Percentiles rank a stretch among this genome's conserved stretches.
phyloP scores from a whole-genome alignment of 2,329 filamentous ascomycete genomes.

The Pseudogymnoascus sp. region DNA sequence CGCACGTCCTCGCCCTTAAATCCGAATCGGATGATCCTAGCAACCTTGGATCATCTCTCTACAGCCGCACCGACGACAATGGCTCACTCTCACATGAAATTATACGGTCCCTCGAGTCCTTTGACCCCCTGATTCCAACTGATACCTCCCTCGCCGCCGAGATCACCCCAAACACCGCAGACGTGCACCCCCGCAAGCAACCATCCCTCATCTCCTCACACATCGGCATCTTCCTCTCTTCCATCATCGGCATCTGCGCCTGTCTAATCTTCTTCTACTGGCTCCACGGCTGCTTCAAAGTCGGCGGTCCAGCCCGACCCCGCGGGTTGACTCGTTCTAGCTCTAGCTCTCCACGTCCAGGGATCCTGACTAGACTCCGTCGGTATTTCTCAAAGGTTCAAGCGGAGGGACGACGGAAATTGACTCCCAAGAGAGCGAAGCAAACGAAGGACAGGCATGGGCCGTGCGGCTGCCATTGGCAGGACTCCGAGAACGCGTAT shows the following conservation, averaged over 20 bases:
- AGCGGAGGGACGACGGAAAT: background rate
- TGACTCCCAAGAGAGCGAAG: background rate
- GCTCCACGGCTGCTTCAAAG: background rate
- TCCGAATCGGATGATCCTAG: background rate
- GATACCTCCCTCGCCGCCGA: background rate
- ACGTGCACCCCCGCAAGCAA: background rate
- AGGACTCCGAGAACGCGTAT: background rate
- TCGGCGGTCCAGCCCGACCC: background rate
- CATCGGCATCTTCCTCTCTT: constrained; percentile 6
- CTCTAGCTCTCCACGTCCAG: background rate
- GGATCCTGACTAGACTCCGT: background rate
- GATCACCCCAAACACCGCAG: background rate
- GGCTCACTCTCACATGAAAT: background rate
- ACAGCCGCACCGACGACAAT: background rate
- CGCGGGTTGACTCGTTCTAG: background rate
- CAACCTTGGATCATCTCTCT: background rate
- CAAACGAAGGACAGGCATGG: background rate
- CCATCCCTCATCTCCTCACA: background rate
- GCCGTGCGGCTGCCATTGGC: background rate
- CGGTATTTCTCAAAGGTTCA: background rate
- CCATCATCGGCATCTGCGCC: background rate
- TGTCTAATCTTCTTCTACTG: background rate
- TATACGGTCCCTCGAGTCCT: background rate
- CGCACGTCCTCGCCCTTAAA: background rate
- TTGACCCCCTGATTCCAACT: background rate